Evolutionary conservation across 306 rosid species (phyloP).

Genomic region (Vigna reflexopilosa): DNA sequence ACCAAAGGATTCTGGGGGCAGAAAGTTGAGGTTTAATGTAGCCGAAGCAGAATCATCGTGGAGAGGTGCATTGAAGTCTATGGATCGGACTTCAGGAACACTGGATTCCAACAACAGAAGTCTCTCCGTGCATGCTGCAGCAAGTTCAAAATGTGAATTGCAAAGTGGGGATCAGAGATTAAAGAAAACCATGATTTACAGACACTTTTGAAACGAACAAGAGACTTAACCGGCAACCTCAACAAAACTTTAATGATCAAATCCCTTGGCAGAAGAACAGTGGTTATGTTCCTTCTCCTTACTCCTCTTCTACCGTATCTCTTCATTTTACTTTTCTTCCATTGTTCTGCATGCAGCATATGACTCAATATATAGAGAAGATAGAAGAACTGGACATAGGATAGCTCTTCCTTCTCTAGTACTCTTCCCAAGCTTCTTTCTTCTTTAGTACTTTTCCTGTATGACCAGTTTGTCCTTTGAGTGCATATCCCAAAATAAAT

Average conservation of each 20-base stretch:
- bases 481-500: too few species aligned
- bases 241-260: not conserved
- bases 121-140: not conserved
- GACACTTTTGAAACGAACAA: constrained; percentile 4
- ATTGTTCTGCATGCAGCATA: not conserved
- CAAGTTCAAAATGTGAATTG: not conserved
- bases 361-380: not conserved
- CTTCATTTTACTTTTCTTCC: not conserved
- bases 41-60: not conserved
- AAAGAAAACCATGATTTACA: constrained; percentile 21
- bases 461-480: too few species aligned
- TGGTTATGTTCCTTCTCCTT: not conserved
- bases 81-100: not conserved
- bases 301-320: not conserved
- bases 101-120: not conserved
- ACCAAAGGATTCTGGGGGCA: not conserved
- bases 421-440: not conserved
- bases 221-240: not conserved
- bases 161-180: constrained; percentile 6
- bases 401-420: not conserved
- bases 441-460: not conserved
- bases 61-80: not conserved
- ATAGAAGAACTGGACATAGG: not conserved
- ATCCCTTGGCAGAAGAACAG: not conserved
- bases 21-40: not conserved